phyloP scores from a whole-genome alignment of 208 protist genomes.

The Crithidia expoeki region DNA sequence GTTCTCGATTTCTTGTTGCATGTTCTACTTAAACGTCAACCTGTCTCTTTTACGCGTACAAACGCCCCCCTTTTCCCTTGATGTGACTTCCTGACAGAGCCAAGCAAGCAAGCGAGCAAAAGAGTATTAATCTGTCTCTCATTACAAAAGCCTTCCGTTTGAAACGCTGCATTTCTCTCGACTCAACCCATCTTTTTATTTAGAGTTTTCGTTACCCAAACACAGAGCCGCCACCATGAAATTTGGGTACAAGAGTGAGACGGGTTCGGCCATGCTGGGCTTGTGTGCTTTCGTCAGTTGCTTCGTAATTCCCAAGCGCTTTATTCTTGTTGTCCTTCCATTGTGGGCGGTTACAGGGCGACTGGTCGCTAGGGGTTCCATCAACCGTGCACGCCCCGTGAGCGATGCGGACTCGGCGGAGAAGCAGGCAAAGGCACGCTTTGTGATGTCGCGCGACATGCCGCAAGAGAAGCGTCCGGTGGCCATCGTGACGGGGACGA shows the following conservation, averaged over 20 bases:
- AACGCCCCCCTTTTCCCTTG: too few relatives aligned
- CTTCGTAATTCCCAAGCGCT: slow-evolving; percentile 1
- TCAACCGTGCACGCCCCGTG: slow-evolving; percentile 48
- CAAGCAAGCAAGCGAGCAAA: too few relatives aligned
- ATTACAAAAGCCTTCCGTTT: too few relatives aligned
- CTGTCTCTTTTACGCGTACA: too few relatives aligned
- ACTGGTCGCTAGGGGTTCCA: slow-evolving; percentile 53
- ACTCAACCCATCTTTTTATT: too few relatives aligned
- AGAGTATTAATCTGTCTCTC: too few relatives aligned
- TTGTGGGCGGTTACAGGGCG: slow-evolving; percentile 53
- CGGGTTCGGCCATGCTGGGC: slow-evolving; percentile 24
- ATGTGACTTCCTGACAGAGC: too few relatives aligned
- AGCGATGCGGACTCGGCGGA: slow-evolving; percentile 28
- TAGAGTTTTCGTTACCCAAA: too few relatives aligned
- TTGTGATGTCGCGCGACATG: slow-evolving; percentile 66
- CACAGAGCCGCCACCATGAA: too few relatives aligned
- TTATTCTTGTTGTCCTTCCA: slow-evolving; percentile 14
- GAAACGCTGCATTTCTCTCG: too few relatives aligned
- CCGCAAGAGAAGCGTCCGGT: slow-evolving; percentile 60
- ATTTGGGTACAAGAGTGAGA: slow-evolving; percentile 78
- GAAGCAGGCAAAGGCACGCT: slow-evolving; percentile 12
- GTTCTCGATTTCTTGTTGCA: too few relatives aligned
- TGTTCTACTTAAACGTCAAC: too few relatives aligned
- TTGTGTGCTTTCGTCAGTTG: background rate
- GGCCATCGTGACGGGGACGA: slow-evolving; percentile 91